Conservation (phyloP, 2,329 filamentous ascomycete genomes). For the Ascochyta clinopodiicola region DNA sequence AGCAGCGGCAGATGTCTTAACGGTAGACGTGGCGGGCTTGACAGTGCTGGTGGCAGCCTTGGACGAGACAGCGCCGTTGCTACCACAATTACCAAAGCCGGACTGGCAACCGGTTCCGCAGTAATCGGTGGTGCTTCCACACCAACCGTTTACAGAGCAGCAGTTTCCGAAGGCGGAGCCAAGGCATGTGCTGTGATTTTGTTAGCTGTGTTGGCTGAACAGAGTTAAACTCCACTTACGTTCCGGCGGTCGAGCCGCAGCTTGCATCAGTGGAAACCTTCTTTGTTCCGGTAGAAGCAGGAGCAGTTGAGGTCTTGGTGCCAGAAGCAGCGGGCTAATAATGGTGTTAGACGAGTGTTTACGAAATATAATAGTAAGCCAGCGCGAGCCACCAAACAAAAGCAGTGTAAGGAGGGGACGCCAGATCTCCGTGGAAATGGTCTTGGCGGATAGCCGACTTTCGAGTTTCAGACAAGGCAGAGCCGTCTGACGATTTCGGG, state of each 20-base stretch:
- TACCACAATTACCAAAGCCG: constrained; percentile 40
- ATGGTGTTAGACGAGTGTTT: constrained; percentile 5
- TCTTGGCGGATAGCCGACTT: constrained; percentile 7
- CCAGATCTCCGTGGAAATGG: constrained; percentile 6
- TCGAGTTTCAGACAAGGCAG: constrained; percentile 9
- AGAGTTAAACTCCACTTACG: constrained; percentile 9
- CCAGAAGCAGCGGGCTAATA: constrained; percentile 21
- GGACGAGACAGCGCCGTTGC: constrained; percentile 4
- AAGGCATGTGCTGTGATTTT: constrained; percentile 44
- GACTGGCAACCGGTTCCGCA: constrained; percentile 43
- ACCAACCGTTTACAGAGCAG: constrained; percentile 54
- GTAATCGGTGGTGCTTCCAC: constrained; percentile 41
- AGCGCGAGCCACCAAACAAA: constrained; percentile 9
- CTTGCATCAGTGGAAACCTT: constrained; percentile 50
- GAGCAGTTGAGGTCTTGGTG: constrained; percentile 19
- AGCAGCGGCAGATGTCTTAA: constrained; percentile 10
- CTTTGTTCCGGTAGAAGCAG: constrained; percentile 25
- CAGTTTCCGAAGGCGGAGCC: constrained; percentile 55
- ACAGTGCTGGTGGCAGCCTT: not conserved
- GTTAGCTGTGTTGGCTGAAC: not conserved
- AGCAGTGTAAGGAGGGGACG: constrained; percentile 4
- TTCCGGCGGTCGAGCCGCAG: constrained; percentile 51
- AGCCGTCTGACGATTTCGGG: constrained; percentile 5
- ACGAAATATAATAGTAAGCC: constrained; percentile 7
- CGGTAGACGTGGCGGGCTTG: constrained; percentile 13